Evolutionary conservation across 2,329 filamentous ascomycete genomes (phyloP), one percentile per base, ranked within the genome.

Genomic region (Phymatotrichopsis omnivora): DNA sequence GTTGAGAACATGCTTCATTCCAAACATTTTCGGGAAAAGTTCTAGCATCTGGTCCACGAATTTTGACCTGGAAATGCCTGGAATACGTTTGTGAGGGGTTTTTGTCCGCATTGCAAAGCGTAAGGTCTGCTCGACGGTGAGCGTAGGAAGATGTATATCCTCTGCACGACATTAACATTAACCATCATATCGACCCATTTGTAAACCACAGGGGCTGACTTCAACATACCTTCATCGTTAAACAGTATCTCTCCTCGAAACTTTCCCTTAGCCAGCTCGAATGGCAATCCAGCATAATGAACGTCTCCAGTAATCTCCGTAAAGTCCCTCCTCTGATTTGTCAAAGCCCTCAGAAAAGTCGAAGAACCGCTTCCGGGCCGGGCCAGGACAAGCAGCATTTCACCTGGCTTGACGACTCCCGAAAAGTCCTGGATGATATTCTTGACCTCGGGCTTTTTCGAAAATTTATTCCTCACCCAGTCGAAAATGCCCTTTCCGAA

Each of bases 241-340:
- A 86, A 87, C 56, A 78, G 80, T 58, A 85, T 80, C 60, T 87
- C 82, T 27, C 82, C 82, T 34, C 80, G 70, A 61, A 81, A 86
- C 51, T 73, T 68, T 58, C 78, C 77, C 57, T 73, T 70, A 58
- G 84, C 79, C 56, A 80, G 76, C 22, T 74, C 67, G 0, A 82
- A 78, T 1, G 78, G 65, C 12, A 86, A 78, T 11, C 80, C 80
- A 30, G 80, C 81, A 55, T 87, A 87, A 2, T 69, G 73, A 4
- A 87, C 74, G 1, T 83, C 73, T 17, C 83, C 83, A 3, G 73
- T 68, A 4, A 87, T 79, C 2, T 66, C 69, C 2, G 77, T 78
- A 60, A 76, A 87, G 1, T 70, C 69, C 23, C 70, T 72, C 17
- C 78, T 71, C 50, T 83, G 74, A 60, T 87, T 87, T 31, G 78